A percentile compares a stretch with the other conserved stretches of the same genome.
These are phyloP conservation scores for Rhodosporidiobolus odoratus DNA, from an alignment of 768 basidiomycete genomes.

Conservation along the genomic window DNA sequence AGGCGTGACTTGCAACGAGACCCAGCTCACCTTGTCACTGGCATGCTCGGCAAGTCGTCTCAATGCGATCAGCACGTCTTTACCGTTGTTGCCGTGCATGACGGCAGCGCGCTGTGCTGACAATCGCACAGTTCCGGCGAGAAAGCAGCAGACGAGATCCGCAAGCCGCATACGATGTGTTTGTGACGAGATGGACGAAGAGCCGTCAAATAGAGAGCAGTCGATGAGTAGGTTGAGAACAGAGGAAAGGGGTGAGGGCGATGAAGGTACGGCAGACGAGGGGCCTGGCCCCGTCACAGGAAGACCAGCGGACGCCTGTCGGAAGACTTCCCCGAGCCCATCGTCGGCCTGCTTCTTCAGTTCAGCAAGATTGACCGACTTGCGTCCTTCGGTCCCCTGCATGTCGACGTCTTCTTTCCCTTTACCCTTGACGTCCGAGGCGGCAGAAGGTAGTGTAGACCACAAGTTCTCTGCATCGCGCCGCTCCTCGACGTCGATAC, in stretches of 20 bases:
- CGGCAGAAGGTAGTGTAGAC: too few relatives aligned
- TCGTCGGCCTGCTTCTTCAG: background rate
- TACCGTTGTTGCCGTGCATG: background rate
- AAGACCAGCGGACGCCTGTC: background rate
- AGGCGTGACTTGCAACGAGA: background rate
- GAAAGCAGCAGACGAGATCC: constrained; percentile 25
- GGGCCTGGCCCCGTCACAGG: background rate
- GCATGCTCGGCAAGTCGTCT: background rate
- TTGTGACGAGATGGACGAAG: background rate
- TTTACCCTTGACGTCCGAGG: constrained; percentile 27
- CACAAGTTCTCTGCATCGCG: constrained; percentile 5
- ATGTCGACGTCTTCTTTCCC: constrained; percentile 12
- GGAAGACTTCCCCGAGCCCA: background rate
- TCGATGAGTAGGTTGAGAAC: constrained; percentile 21
- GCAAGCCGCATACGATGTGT: constrained; percentile 5
- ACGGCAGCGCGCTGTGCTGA: constrained; percentile 1
- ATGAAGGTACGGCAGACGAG: background rate
- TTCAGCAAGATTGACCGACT: background rate
- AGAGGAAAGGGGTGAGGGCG: background rate
- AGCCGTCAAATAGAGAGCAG: background rate
- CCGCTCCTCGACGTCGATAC: background rate
- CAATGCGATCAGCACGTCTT: background rate
- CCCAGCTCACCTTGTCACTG: constrained; percentile 18
- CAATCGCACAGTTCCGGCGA: constrained; percentile 5
- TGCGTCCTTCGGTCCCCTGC: background rate